Conservation (phyloP, 1,139 yeast genomes). For the Suzukiozyma palmioleophila region DNA sequence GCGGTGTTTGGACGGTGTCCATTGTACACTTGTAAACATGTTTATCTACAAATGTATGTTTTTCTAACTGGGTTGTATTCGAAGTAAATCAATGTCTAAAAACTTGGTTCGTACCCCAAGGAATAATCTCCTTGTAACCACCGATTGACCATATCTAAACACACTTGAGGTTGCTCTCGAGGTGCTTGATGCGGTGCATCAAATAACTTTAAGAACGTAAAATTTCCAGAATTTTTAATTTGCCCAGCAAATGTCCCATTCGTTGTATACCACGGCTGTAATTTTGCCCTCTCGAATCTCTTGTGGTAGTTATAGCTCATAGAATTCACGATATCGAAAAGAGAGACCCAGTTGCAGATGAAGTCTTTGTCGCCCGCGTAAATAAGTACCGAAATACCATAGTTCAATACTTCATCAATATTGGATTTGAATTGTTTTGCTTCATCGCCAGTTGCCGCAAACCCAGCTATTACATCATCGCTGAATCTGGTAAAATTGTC, state of each 20-base stretch:
- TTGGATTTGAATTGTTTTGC: conserved; percentile 81
- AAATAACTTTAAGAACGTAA: conserved; percentile 43
- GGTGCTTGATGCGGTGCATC: conserved; percentile 53
- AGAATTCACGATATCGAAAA: conserved; percentile 72
- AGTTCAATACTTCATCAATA: conserved; percentile 52
- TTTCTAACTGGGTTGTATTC: no score
- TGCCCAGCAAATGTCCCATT: conserved; percentile 38
- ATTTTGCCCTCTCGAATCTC: conserved; percentile 41
- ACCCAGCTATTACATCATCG: conserved; percentile 74
- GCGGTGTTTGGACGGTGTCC: no score
- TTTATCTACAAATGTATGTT: no score
- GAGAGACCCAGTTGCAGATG: conserved; percentile 84
- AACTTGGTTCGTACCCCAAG: conserved; percentile 10
- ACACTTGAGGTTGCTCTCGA: conserved; percentile 40
- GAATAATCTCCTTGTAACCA: conserved; percentile 36
- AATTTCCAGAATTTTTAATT: conserved; percentile 41
- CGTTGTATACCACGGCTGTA: conserved; percentile 33
- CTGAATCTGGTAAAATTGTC: conserved; percentile 82
- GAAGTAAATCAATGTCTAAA: no score
- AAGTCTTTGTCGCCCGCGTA: conserved; percentile 86
- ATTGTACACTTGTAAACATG: no score
- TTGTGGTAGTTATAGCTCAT: conserved; percentile 61
- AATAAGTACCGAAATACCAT: conserved; percentile 62
- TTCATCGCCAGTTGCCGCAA: conserved; percentile 62
- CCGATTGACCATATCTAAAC: conserved; percentile 44